Evolutionary conservation across 2,329 filamentous ascomycete genomes (phyloP).

Genomic region (Colletotrichum limetticola): DNA sequence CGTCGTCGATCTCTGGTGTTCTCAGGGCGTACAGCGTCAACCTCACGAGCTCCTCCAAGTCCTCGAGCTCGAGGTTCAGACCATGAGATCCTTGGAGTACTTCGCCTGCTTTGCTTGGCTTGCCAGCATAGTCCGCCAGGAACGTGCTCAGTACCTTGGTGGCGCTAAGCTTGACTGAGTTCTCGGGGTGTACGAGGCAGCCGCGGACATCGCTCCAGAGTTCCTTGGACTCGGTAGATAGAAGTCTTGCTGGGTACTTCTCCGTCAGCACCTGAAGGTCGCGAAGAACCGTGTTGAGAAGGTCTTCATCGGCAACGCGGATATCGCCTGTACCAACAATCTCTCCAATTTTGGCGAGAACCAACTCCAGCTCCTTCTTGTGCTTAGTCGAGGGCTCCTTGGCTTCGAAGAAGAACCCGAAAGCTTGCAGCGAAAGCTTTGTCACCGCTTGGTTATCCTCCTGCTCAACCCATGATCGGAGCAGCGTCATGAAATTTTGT

Average conservation of each 20-base stretch:
- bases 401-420: constrained; percentile 83
- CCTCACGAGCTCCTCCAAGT: constrained; percentile 69
- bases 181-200: constrained; percentile 77
- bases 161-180: constrained; percentile 80
- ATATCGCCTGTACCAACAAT: constrained; percentile 66
- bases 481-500: constrained; percentile 75
- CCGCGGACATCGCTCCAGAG: constrained; percentile 78
- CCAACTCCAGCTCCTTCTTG: constrained; percentile 73
- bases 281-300: constrained; percentile 79
- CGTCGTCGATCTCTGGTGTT: constrained; percentile 73
- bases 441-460: constrained; percentile 77
- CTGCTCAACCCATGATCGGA: constrained; percentile 82
- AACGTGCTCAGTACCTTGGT: constrained; percentile 81
- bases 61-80: constrained; percentile 71
- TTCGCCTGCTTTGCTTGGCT: constrained; percentile 63
- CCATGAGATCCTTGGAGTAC: constrained; percentile 78
- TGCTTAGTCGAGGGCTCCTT: constrained; percentile 68
- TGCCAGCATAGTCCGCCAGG: constrained; percentile 80
- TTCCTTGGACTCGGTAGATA: constrained; percentile 68
- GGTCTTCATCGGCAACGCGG: constrained; percentile 71
- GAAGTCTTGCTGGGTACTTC: constrained; percentile 70
- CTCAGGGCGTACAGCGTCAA: constrained; percentile 66
- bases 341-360: constrained; percentile 65
- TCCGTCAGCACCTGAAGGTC: constrained; percentile 75
- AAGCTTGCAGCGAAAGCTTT: constrained; percentile 81